Evolutionary conservation across 2,329 filamentous ascomycete genomes (phyloP), one percentile per base, ranked within the genome.

Genomic region (Aureobasidium sp.): DNA sequence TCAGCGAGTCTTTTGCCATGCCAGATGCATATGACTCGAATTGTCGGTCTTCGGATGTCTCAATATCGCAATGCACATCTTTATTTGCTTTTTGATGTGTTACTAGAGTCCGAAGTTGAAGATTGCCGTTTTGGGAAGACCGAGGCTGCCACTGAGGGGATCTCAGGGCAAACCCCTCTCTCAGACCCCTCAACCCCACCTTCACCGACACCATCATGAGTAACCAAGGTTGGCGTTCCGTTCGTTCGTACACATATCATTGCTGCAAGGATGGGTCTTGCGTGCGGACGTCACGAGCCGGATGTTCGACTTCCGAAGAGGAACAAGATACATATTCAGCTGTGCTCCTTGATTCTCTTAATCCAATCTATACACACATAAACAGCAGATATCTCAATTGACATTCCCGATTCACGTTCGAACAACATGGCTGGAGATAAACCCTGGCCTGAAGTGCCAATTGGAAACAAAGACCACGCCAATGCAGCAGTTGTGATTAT

Each of bases 401-500:
- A 44, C 13, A 8, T 11, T 21, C 9, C 5, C 37, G 11, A 16
- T 41, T 30, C 14, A 10, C 7, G n/a, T n/a, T 14, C n/a, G n/a
- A 10, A 32, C 49, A 69, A 49, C 9, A 78, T 78, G 75, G 70
- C 70, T 27, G 73, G 72, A 48, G 67, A 73, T 34, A 72, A 73
- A 55, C 77, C 77, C 45, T 79, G 77, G 77, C 77, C 76, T 0
- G 68, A 78, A 64, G 73, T 77, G 14, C 72, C 73, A 1, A 72
- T 79, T 10, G 75, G 78, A 16, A 83, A 82, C 64, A 76, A 77
- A 57, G 76, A 79, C 64, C 78, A 80, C 63, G 80, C 78, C 8
- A 75, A 78, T 64, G 78, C 81, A 0, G 77, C 79, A 3, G 81
- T 84, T 1, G 77, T 83, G 9, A 84, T 85, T 57, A 81, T 85